Evolutionary conservation across 345 rosid genomes (phyloP).

Genomic region (Conringia planisiliqua): DNA sequence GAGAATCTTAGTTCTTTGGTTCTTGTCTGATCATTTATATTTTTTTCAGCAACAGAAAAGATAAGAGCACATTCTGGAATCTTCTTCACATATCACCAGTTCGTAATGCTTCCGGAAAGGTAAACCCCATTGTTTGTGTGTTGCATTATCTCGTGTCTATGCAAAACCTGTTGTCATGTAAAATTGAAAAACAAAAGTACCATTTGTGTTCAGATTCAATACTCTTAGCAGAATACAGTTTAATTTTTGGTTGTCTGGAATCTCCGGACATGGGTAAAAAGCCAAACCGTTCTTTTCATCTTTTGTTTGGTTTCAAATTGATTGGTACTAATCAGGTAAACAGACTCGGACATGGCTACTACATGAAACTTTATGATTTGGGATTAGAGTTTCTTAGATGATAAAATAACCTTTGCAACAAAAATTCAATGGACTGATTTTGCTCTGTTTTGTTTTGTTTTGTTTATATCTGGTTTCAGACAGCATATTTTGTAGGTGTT

Average conservation of each 20-base stretch:
- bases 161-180: neutral
- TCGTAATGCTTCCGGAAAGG: constrained; percentile 97
- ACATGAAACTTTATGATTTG: too few relatives aligned
- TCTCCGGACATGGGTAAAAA: too few relatives aligned
- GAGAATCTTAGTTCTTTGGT: constrained; percentile 29
- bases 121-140: constrained; percentile 1
- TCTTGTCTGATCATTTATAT: constrained; percentile 16
- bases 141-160: neutral
- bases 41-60: constrained; percentile 57
- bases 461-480: constrained; percentile 42
- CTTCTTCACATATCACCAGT: constrained; percentile 88
- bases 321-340: neutral
- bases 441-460: neutral
- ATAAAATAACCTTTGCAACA: too few relatives aligned
- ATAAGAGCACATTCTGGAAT: constrained; percentile 80
- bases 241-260: too few relatives aligned
- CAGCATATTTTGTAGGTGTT: constrained; percentile 76
- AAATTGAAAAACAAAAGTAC: neutral
- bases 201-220: neutral
- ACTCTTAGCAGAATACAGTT: neutral
- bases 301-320: neutral
- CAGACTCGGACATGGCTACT: too few relatives aligned
- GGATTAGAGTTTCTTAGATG: too few relatives aligned
- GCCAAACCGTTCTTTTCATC: too few relatives aligned
- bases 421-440: neutral